A percentile compares a stretch with the other conserved stretches of the same genome.
Evolutionary conservation across 108 stramenopile genomes (phyloP).

Genomic region (Nannochloropsis salina): DNA sequence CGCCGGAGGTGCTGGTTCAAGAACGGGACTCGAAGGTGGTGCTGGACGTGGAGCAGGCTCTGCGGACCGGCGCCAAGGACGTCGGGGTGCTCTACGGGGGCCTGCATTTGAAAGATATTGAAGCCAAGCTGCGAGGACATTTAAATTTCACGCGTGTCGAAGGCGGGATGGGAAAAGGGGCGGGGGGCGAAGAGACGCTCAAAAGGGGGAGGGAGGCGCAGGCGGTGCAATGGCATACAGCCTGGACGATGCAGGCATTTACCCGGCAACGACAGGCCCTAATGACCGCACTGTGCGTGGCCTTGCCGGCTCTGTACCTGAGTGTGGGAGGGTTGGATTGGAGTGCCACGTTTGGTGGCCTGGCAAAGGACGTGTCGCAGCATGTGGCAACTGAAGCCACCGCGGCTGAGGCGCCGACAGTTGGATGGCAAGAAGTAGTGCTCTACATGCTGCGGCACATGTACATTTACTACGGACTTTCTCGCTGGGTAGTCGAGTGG

Average conservation of each 20-base stretch:
- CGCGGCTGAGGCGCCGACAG: not conserved
- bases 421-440: constrained; percentile 10
- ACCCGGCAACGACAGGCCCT: not conserved
- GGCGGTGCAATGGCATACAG: not conserved
- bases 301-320: not conserved
- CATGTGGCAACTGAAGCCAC: not conserved
- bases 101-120: constrained; percentile 7
- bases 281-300: not conserved
- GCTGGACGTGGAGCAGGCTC: not conserved
- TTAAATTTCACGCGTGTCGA: not conserved
- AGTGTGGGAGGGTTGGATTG: constrained; percentile 15
- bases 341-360: not conserved
- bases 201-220: not conserved
- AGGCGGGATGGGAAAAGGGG: not conserved
- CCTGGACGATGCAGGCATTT: constrained; percentile 3
- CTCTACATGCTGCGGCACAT: not conserved
- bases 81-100: not conserved
- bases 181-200: not conserved
- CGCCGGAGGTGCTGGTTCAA: not conserved
- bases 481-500: not conserved
- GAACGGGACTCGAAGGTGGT: not conserved
- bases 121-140: not conserved
- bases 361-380: not conserved
- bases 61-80: not conserved
- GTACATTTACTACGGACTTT: not conserved